Base-by-base conservation (phyloP, 352 stramenopile species). In the Phytophthora quininea region DNA sequence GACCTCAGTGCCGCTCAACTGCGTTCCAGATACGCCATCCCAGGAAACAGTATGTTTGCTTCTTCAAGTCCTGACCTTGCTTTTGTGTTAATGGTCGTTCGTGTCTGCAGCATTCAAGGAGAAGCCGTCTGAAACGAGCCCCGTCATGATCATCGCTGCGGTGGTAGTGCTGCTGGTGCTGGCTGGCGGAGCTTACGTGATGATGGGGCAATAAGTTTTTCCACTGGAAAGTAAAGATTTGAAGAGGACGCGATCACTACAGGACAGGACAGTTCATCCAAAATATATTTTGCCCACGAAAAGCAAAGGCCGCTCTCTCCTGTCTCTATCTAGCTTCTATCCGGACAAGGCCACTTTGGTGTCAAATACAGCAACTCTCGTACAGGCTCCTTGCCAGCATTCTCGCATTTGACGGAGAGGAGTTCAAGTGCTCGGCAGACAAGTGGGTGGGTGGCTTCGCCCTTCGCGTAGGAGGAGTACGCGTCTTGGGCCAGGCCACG, bases 1-100 rank as follows among this genome's bases (percentile, higher is more conserved):
- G 85, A 95, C 66, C 74, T 95, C 45, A 95, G 83, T 47, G 86
- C 86, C 0, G 86, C 84, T 8, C 86, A 95, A 57, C 64, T 95
- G 24, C 84, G 84, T 8, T 88, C 86, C 27, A 80, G 86, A 72
- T 93, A 95, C 67, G 84, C 86, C 35, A 95, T 95, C 61, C 72
- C 86, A 15, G 73, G 72, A 49, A 95, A 95, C 77, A 95, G 86
- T 95, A 82, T 60, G 83, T 79, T 24, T 24, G 19, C 19, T 24
- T 24, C 19, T 24, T 24, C 19, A 24, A 24, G 19, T 24, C 19
- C 0, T 24, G 19, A 24, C 19, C 19, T 24, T 24, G 19, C 19
- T 24, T 24, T 24, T 24, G 19, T 24, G 19, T 24, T 24, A 24
- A 24, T 24, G 19, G 19, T 24, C 19, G 19, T 24, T 24, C 19